Evolutionary conservation across 208 protist genomes (phyloP).

Genomic region (Crithidia thermophila): DNA sequence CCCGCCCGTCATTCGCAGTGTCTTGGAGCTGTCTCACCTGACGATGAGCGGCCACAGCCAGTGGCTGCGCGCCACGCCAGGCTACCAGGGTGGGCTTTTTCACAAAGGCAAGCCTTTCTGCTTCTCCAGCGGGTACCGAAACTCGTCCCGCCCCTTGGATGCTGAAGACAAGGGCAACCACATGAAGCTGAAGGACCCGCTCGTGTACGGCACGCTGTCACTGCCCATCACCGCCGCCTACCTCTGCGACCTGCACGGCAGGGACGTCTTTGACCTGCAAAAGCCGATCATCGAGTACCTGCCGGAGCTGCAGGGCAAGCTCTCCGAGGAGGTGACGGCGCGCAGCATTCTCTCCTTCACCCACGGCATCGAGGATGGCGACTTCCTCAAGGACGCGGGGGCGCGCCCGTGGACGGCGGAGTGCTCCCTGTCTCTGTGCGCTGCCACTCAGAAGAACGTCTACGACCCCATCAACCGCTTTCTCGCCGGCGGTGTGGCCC

Average conservation of each 20-base stretch:
- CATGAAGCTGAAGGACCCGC: constrained; percentile 82
- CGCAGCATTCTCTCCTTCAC: constrained; percentile 69
- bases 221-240: constrained; percentile 77
- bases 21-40: constrained; percentile 77
- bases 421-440: constrained; percentile 42
- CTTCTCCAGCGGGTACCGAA: constrained; percentile 82
- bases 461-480: constrained; percentile 70
- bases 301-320: constrained; percentile 55
- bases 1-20: constrained; percentile 81
- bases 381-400: constrained; percentile 52
- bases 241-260: constrained; percentile 78
- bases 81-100: constrained; percentile 82
- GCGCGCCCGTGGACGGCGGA: constrained; percentile 21
- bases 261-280: constrained; percentile 60
- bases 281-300: constrained; percentile 57
- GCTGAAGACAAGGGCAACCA: constrained; percentile 89
- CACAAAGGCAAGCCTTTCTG: constrained; percentile 79
- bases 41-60: constrained; percentile 85
- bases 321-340: constrained; percentile 52
- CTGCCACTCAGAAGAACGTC: constrained; percentile 38
- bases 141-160: constrained; percentile 61
- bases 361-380: constrained; percentile 52
- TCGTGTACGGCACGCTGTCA: constrained; percentile 68
- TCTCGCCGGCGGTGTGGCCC: constrained; percentile 40
- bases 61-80: constrained; percentile 67